Base-by-base conservation (phyloP, 164 flowering plant species). In the Taxillus chinensis region DNA sequence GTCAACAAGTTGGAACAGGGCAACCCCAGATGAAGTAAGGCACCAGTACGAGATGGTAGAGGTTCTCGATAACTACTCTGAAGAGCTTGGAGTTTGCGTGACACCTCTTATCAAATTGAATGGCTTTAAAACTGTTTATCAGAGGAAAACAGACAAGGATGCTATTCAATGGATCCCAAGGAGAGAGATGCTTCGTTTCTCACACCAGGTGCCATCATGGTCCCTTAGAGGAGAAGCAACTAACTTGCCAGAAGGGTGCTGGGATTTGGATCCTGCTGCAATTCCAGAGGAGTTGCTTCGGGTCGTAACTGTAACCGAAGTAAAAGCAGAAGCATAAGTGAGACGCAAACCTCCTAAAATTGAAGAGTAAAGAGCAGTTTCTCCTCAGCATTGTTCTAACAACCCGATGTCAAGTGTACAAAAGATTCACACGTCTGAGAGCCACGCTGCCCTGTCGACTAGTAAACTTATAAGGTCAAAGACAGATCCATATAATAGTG, bases 221-320 rank as follows among this genome's bases (percentile, higher is more conserved):
- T 70, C 67, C 16, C 89, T 90, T 6, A 74, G 75, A 56, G 82
- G 73, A 62, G 85, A 79, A 60, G 73, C 66, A 1, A 61, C 62
- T 39, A 78, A 80, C 54, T 68, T 86, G 78, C 97, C 95, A 0
- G 87, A 80, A 3, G 87, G 87, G 7, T 93, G 92, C 70, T 85
- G 95, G 86, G 99, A 90, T 73, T 77, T 93, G n/a, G 99, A 93
- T 71, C 96, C 99, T 7, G 99, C 99, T 66, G 98, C 97, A 41
- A 93, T 82, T 45, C 98, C 98, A 59, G 86, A 80, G 10, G 83
- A 82, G 57, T 78, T 92, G 58, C 93, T 92, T 61, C 83, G 80
- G 53, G 65, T 72, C 40, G 73, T 55, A 55, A 45, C 69, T 48
- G 81, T 75, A 62, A 61, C 64, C 11, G 62, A 61, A 41, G 71